These are phyloP conservation scores for Coemansia sp. DNA, from an alignment of 192 early-diverging fungal species.

Conservation along the genomic window DNA sequence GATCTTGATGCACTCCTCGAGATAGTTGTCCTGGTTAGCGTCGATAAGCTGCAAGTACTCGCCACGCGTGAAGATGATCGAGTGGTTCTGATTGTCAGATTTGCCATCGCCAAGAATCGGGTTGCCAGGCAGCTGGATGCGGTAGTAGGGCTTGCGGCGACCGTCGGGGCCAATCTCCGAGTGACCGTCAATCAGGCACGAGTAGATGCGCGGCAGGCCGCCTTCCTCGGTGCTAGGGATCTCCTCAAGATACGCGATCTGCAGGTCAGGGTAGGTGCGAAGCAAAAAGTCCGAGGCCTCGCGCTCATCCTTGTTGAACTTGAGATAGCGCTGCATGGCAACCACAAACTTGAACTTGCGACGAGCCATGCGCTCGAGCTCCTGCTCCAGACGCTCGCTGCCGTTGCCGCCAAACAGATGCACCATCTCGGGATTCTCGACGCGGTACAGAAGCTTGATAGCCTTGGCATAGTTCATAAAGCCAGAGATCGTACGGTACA, in stretches of 20 bases:
- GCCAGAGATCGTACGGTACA: slow-evolving; percentile 82
- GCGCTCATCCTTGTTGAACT: slow-evolving; percentile 73
- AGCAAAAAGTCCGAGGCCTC: slow-evolving; percentile 75
- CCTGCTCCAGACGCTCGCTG: slow-evolving; percentile 63
- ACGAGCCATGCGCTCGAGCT: slow-evolving; percentile 63
- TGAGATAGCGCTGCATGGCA: slow-evolving; percentile 78
- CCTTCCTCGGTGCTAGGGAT: slow-evolving; percentile 60
- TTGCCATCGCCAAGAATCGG: slow-evolving; percentile 91
- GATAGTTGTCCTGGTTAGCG: slow-evolving; percentile 90
- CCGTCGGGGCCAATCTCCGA: slow-evolving; percentile 67
- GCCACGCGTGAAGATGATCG: slow-evolving; percentile 79
- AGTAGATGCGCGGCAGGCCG: slow-evolving; percentile 58
- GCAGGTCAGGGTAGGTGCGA: slow-evolving; percentile 70
- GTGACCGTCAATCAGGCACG: slow-evolving; percentile 73
- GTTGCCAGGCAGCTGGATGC: slow-evolving; percentile 75
- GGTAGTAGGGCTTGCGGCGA: slow-evolving; percentile 72
- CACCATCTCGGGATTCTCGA: slow-evolving; percentile 77
- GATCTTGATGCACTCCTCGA: slow-evolving; percentile 88
- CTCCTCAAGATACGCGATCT: slow-evolving; percentile 79
- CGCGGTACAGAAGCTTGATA: slow-evolving; percentile 72
- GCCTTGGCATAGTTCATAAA: slow-evolving; percentile 89
- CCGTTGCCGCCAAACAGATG: slow-evolving; percentile 62
- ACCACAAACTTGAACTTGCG: slow-evolving; percentile 84
- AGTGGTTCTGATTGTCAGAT: slow-evolving; percentile 87
- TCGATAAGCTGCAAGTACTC: slow-evolving; percentile 85